These are phyloP conservation scores for Phyllosticta citribraziliensis DNA, from an alignment of 2,329 filamentous ascomycete genomes.

Conservation along the genomic window DNA sequence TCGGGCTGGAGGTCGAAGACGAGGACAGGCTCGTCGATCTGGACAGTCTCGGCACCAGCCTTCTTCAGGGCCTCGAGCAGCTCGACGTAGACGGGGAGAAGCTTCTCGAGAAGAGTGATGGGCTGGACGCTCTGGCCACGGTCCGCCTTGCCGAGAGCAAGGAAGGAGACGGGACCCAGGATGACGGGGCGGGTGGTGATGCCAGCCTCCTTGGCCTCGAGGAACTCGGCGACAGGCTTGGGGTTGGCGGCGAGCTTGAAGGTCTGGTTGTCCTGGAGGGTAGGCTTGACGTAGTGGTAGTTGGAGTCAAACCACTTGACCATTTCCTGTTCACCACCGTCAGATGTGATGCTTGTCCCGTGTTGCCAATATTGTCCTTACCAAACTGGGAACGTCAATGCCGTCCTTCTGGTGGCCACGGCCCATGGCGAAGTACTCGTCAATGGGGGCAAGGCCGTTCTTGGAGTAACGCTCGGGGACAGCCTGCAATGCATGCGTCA, in stretches of 20 bases:
- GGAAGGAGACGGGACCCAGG: slow-evolving; percentile 93
- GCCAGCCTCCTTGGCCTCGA: slow-evolving; percentile 95
- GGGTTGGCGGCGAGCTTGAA: slow-evolving; percentile 82
- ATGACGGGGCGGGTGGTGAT: slow-evolving; percentile 88
- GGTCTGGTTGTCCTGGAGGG: slow-evolving; percentile 89
- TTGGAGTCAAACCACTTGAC: slow-evolving; percentile 99
- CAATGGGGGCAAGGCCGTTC: slow-evolving; percentile 75
- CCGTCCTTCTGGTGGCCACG: slow-evolving; percentile 94
- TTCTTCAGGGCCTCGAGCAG: slow-evolving; percentile 88
- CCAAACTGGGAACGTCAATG: slow-evolving; percentile 81
- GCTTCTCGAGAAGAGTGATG: slow-evolving; percentile 86
- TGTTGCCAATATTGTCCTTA: slow-evolving; percentile 26
- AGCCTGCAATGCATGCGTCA: slow-evolving; percentile 46
- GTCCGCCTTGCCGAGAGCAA: slow-evolving; percentile 95
- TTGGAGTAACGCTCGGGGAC: slow-evolving; percentile 89
- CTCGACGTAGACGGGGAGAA: slow-evolving; percentile 89
- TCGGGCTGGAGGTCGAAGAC: slow-evolving; percentile 87
- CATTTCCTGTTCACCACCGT: slow-evolving; percentile 60
- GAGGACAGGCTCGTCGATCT: slow-evolving; percentile 96
- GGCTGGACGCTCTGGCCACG: slow-evolving; percentile 87
- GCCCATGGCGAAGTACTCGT: slow-evolving; percentile 99
- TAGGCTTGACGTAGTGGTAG: slow-evolving; percentile 99
- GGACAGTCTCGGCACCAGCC: slow-evolving; percentile 89
- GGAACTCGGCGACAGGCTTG: slow-evolving; percentile 91
- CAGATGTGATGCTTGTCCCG: slow-evolving; percentile 13